Percentiles rank a stretch among this genome's conserved stretches.
Conservation (phyloP, 2,329 filamentous ascomycete species). For the Pyricularia grisea region DNA sequence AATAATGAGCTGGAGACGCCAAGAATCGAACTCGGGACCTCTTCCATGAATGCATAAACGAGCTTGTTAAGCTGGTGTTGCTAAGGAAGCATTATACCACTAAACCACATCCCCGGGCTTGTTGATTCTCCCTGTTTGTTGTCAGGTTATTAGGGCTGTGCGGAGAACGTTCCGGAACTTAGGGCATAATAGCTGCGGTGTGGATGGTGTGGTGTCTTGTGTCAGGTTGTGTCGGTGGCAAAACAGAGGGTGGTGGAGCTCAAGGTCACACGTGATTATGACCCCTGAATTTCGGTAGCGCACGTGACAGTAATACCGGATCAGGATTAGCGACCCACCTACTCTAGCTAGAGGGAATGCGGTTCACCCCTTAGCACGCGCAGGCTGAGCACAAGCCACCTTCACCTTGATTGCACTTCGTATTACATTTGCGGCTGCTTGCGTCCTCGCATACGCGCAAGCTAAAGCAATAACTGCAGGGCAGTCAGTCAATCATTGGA, state of each 20-base stretch:
- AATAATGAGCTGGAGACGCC: background rate
- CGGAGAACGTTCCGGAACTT: background rate
- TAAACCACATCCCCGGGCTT: background rate
- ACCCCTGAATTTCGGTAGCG: background rate
- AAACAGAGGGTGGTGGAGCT: background rate
- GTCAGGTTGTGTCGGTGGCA: background rate
- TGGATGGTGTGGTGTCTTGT: background rate
- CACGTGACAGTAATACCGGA: background rate
- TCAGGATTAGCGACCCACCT: background rate
- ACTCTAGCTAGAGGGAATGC: background rate
- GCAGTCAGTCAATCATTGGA: background rate
- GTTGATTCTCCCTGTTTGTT: background rate
- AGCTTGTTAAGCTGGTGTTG: background rate
- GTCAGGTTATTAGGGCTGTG: background rate
- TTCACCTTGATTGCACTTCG: background rate
- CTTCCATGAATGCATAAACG: background rate
- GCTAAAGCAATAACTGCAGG: background rate
- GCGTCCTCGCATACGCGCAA: background rate
- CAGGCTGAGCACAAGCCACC: background rate
- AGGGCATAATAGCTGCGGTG: background rate
- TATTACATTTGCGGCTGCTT: background rate
- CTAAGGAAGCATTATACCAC: background rate
- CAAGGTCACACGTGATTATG: background rate
- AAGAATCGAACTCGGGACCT: background rate
- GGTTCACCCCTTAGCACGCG: background rate